phyloP scores from a whole-genome alignment of 768 basidiomycete genomes.

The Trametes cingulata region DNA sequence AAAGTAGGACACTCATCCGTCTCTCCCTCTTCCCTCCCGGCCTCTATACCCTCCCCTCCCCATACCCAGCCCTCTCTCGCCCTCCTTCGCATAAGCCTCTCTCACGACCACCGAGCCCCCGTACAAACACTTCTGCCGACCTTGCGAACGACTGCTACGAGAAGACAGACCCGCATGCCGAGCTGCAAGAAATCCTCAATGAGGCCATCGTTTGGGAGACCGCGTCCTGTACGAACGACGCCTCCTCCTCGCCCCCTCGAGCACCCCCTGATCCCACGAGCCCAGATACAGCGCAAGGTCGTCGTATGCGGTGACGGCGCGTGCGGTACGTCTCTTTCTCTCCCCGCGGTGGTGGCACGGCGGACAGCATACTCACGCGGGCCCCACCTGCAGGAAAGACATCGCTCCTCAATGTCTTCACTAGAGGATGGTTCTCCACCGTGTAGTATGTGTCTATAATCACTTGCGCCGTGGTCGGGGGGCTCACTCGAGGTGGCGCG shows the following conservation, averaged over 20 bases:
- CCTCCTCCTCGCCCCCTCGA: not conserved
- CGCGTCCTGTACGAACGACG: slow-evolving; percentile 14
- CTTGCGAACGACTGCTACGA: not conserved
- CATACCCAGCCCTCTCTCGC: not conserved
- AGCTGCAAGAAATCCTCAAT: slow-evolving; percentile 18
- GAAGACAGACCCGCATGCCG: slow-evolving; percentile 5
- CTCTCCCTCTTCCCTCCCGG: not conserved
- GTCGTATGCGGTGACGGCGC: slow-evolving; percentile 98
- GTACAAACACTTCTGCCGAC: not conserved
- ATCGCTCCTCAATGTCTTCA: slow-evolving; percentile 85
- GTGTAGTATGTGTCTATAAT: slow-evolving; percentile 65
- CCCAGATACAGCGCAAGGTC: slow-evolving; percentile 58
- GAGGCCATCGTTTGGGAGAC: slow-evolving; percentile 21
- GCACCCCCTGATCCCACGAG: not conserved
- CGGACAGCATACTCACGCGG: slow-evolving; percentile 1
- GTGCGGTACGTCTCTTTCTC: slow-evolving; percentile 60
- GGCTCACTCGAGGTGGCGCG: not conserved
- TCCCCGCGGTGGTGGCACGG: not conserved
- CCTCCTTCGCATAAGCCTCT: not conserved
- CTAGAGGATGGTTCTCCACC: slow-evolving; percentile 91
- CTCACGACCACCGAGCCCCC: not conserved
- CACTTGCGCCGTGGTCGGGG: not conserved
- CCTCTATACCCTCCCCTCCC: not conserved
- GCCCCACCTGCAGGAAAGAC: slow-evolving; percentile 60
- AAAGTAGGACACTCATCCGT: not conserved